Percentiles rank a stretch among this genome's conserved stretches.
These are phyloP conservation scores for Grifola frondosa DNA, from an alignment of 1,284 basidiomycete genomes.

Conservation along the genomic window DNA sequence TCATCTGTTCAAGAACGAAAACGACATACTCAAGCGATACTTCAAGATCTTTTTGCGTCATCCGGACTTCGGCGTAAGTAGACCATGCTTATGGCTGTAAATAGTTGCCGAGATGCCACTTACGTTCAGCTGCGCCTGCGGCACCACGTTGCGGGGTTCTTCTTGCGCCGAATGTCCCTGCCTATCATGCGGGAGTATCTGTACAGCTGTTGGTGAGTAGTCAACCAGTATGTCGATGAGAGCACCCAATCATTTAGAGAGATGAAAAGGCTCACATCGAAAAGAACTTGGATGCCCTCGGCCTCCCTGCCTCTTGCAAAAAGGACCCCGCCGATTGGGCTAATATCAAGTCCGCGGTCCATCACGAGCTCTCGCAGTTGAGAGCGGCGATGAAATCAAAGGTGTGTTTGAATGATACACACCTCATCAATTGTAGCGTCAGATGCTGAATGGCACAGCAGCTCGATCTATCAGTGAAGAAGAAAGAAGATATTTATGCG, in stretches of 20 bases:
- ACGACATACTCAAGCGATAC: slow-evolving; percentile 4
- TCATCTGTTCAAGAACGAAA: background rate
- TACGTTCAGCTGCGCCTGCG: slow-evolving; percentile 1
- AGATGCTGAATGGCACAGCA: too few relatives aligned
- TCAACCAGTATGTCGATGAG: background rate
- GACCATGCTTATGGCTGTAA: background rate
- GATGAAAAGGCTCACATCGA: slow-evolving; percentile 3
- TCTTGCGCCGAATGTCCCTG: slow-evolving; percentile 3
- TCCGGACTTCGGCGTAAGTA: slow-evolving; percentile 1
- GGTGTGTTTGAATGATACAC: slow-evolving; percentile 2
- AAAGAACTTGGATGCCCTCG: background rate
- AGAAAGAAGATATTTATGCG: slow-evolving; percentile 5
- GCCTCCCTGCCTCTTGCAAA: background rate
- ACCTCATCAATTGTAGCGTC: background rate
- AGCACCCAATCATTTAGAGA: background rate
- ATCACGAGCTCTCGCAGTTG: slow-evolving; percentile 1
- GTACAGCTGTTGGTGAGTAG: background rate
- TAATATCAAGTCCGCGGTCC: slow-evolving; percentile 5
- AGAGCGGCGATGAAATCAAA: slow-evolving; percentile 4
- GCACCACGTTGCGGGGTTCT: background rate
- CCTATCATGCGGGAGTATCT: slow-evolving; percentile 1
- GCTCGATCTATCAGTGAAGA: slow-evolving; percentile 4
- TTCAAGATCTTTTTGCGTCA: slow-evolving; percentile 4
- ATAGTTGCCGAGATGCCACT: background rate
- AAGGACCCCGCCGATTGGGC: slow-evolving; percentile 7